phyloP scores from a whole-genome alignment of 345 rosid species.

The Erysimum cheiranthoides region DNA sequence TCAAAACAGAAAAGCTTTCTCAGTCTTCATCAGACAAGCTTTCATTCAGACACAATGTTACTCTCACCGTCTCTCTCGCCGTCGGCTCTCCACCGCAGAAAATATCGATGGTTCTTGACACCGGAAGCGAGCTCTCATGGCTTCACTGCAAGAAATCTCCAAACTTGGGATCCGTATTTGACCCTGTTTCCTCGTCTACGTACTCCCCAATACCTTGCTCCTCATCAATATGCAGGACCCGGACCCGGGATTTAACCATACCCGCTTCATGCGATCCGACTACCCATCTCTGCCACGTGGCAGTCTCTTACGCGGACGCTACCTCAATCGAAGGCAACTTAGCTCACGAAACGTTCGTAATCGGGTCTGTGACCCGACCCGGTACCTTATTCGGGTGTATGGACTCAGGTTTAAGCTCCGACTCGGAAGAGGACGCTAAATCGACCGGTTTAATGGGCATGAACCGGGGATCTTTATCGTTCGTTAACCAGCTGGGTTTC shows the following conservation, averaged over 20 bases:
- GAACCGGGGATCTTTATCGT: constrained; percentile 82
- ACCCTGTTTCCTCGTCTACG: constrained; percentile 56
- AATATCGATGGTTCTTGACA: constrained; percentile 81
- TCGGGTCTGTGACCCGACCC: constrained; percentile 55
- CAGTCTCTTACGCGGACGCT: constrained; percentile 74
- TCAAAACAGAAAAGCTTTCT: constrained; percentile 59
- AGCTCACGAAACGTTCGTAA: constrained; percentile 53
- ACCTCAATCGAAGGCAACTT: constrained; percentile 74
- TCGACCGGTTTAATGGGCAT: constrained; percentile 82
- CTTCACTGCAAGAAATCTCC: constrained; percentile 66
- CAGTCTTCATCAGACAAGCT: constrained; percentile 64
- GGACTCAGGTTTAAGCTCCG: constrained; percentile 71
- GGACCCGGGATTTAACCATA: constrained; percentile 60
- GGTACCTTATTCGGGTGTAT: constrained; percentile 71
- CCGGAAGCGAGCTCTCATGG: constrained; percentile 90
- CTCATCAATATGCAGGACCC: constrained; percentile 58
- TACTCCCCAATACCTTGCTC: constrained; percentile 58
- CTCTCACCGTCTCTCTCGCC: constrained; percentile 66
- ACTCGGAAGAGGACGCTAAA: constrained; percentile 62
- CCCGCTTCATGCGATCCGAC: constrained; percentile 67
- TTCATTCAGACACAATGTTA: constrained; percentile 67
- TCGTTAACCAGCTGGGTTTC: constrained; percentile 68
- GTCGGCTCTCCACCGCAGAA: constrained; percentile 75
- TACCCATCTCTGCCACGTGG: constrained; percentile 60
- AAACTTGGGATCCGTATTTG: constrained; percentile 52